Evolutionary conservation across 2,329 filamentous ascomycete species (phyloP), one percentile per base, ranked within the genome.

Genomic region (Fusarium camptoceras): DNA sequence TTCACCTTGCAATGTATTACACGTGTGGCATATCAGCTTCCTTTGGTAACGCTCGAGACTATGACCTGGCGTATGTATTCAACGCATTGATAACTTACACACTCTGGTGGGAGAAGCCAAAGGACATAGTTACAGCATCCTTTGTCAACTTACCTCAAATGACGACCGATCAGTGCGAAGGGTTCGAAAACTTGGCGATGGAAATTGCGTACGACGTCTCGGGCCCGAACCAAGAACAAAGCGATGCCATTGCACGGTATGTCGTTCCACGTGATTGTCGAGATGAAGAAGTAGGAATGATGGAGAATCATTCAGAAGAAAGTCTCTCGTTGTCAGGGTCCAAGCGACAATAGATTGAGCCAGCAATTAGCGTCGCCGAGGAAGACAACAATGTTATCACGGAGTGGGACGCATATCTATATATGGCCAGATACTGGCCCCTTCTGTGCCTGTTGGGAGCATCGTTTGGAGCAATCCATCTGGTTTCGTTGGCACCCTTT

Each of bases 371-470:
- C n/a, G 24, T 31, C 18, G 20, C 7, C 15, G 42, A 53, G 24
- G 41, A 63, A 41, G 37, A 25, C 16, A 34, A 18, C 6, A 53
- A 44, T 5, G 18, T 54, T 25, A 63, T 63, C 30, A 63, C 51
- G 7, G 51, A 66, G 15, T 67, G 57, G 64, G 57, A 51, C 15
- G 43, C 64, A 2, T 55, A 37, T 25, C 51, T 67, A 6, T 66
- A 63, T 11, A 63, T 68, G 64, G 50, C 63, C 14, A 54, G 57
- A 20, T 66, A 62, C n/a, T 67, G 64, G 53, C 63, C 64, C 16
- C 43, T 67, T 16, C 22, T 68, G 9, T 67, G 57, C 30, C 37
- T 67, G 5, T 16, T 68, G 16, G 64, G 62, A 8, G 64, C 51
- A 31, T 63, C 47, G 10, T 66, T 68, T n/a, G 51, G 57, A 12